Conservation (phyloP, 2,329 filamentous ascomycete species). For the Fusarium dlaminii region DNA sequence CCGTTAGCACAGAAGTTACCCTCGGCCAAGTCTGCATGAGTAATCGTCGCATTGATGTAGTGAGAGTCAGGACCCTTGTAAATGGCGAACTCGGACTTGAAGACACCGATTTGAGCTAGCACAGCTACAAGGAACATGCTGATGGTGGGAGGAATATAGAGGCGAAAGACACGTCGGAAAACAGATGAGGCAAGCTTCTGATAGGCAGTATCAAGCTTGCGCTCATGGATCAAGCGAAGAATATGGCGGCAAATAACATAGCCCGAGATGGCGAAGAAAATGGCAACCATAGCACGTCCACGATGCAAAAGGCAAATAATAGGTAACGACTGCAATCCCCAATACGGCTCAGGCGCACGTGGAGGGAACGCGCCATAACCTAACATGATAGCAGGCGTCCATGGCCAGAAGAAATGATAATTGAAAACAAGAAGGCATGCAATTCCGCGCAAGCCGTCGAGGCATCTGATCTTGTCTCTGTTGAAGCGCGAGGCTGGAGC, state of each 20-base stretch:
- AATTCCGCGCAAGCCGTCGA: constrained; percentile 54
- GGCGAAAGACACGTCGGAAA: constrained; percentile 51
- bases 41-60: constrained; percentile 53
- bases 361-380: constrained; percentile 51
- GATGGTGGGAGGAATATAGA: constrained; percentile 53
- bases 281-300: constrained; percentile 54
- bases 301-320: constrained; percentile 53
- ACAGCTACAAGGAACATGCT: constrained; percentile 53
- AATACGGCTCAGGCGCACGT: constrained; percentile 48
- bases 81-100: constrained; percentile 48
- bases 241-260: constrained; percentile 54
- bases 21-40: constrained; percentile 30
- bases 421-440: constrained; percentile 56
- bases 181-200: constrained; percentile 50
- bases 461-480: constrained; percentile 50
- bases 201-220: constrained; percentile 48
- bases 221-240: constrained; percentile 49
- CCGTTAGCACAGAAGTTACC: constrained; percentile 42
- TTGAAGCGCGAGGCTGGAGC: constrained; percentile 11
- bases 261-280: constrained; percentile 57
- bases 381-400: constrained; percentile 53
- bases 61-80: constrained; percentile 51
- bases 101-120: constrained; percentile 51
- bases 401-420: constrained; percentile 55
- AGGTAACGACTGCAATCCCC: constrained; percentile 47